phyloP scores from a whole-genome alignment of 371 early-diverging fungal genomes.

The Lichtheimia ornata region DNA sequence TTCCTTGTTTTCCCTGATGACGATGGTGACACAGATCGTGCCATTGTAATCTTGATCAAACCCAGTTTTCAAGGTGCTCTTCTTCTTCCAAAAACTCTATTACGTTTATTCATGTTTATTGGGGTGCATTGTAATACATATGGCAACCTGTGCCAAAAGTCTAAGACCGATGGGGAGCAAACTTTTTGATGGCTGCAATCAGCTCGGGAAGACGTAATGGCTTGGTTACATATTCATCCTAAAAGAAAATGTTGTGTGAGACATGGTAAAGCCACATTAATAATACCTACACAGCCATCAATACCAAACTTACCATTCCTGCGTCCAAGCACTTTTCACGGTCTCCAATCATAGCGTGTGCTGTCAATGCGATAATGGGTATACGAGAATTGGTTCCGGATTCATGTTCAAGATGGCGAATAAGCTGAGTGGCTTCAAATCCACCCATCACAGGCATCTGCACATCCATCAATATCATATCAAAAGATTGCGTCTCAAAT shows the following conservation, averaged over 20 bases:
- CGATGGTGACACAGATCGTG: too few species aligned
- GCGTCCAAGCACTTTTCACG: constrained; percentile 69
- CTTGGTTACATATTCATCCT: constrained; percentile 69
- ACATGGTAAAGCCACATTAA: background rate
- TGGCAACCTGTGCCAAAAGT: too few species aligned
- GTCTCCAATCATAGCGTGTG: constrained; percentile 77
- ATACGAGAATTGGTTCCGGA: constrained; percentile 53
- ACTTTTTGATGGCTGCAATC: constrained; percentile 59
- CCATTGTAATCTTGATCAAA: too few species aligned
- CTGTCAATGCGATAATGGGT: constrained; percentile 77
- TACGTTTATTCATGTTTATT: too few species aligned
- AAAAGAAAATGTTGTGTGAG: background rate
- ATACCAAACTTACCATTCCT: constrained; percentile 53
- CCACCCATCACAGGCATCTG: constrained; percentile 81
- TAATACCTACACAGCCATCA: too few species aligned
- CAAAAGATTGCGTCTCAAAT: constrained; percentile 58
- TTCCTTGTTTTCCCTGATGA: too few species aligned
- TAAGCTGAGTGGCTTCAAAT: constrained; percentile 68
- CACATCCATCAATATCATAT: constrained; percentile 79
- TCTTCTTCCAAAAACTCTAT: too few species aligned
- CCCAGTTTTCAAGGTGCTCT: too few species aligned
- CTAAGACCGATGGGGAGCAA: constrained; percentile 18
- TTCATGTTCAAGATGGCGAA: constrained; percentile 60
- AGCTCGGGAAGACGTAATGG: constrained; percentile 50
- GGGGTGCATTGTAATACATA: too few species aligned